phyloP scores from a whole-genome alignment of 495 filamentous ascomycete species.

The Elasticomyces elasticus region DNA sequence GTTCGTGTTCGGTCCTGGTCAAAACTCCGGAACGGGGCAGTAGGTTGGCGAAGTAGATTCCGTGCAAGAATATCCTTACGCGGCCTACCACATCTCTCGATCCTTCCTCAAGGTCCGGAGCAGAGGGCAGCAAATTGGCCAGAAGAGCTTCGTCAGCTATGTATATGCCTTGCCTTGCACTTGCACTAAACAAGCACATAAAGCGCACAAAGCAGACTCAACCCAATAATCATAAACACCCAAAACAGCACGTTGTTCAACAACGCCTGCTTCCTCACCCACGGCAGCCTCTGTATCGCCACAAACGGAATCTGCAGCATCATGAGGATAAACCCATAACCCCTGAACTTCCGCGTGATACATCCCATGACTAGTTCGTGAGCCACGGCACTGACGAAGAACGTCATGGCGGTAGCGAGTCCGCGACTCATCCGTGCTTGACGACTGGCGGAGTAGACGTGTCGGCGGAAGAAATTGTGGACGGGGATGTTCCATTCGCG shows the following conservation, averaged over 20 bases:
- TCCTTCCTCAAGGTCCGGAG: too few relatives aligned
- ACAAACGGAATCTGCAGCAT: slow-evolving; percentile 96
- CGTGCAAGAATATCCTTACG: too few relatives aligned
- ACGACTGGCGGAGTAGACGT: slow-evolving; percentile 79
- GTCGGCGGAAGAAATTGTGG: slow-evolving; percentile 91
- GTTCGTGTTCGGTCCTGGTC: neutral
- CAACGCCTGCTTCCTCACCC: slow-evolving; percentile 59
- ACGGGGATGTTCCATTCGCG: slow-evolving; percentile 98
- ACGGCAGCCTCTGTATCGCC: slow-evolving; percentile 71
- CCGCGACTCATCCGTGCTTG: slow-evolving; percentile 58
- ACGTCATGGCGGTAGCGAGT: slow-evolving; percentile 81
- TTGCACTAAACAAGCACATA: slow-evolving; percentile 48
- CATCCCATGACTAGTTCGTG: slow-evolving; percentile 97
- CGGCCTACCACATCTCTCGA: too few relatives aligned
- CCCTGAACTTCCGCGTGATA: slow-evolving; percentile 92
- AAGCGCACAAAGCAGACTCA: slow-evolving; percentile 59
- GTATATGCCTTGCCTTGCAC: too few relatives aligned
- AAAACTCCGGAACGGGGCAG: neutral
- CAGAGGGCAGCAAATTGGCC: too few relatives aligned
- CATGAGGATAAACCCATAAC: slow-evolving; percentile 87
- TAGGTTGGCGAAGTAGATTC: neutral
- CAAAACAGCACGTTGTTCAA: slow-evolving; percentile 93
- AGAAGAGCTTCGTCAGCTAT: too few relatives aligned
- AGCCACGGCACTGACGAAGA: slow-evolving; percentile 75
- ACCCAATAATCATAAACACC: slow-evolving; percentile 85